Conservation (phyloP, 129 eudicot genomes). For the Apium graveolens region DNA sequence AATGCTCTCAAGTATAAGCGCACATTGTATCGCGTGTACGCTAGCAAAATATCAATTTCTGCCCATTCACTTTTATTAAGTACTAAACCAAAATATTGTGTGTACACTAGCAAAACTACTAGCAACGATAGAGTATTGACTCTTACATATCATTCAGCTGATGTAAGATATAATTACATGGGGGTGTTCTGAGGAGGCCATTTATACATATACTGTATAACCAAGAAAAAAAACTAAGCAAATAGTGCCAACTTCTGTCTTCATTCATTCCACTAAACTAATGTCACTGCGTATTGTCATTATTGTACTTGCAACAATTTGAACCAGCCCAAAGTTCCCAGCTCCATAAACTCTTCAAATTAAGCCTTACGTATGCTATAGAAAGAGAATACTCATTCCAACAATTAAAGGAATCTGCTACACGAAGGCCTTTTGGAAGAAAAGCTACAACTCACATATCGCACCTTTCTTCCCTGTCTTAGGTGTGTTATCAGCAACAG, state of each 20-base stretch:
- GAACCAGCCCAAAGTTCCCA: not conserved
- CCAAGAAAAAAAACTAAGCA: not conserved
- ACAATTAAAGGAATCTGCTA: not conserved
- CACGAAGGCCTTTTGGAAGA: not conserved
- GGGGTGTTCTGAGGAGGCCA: not conserved
- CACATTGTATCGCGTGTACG: not conserved
- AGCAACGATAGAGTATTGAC: not conserved
- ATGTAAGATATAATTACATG: not conserved
- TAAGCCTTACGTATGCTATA: not conserved
- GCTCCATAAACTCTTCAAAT: not conserved
- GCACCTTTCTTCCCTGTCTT: not conserved
- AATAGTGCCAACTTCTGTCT: not conserved
- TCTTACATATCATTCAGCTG: not conserved
- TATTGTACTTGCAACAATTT: not conserved
- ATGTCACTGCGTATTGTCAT: not conserved
- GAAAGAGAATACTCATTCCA: not conserved
- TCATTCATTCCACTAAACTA: not conserved
- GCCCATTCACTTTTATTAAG: too few species aligned
- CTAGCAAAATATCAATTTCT: too few species aligned
- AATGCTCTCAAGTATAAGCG: not conserved
- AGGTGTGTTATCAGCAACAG: not conserved
- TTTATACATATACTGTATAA: not conserved
- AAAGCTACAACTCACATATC: not conserved
- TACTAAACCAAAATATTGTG: not conserved
- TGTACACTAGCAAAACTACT: not conserved